Conservation (phyloP, 2,329 filamentous ascomycete genomes). For the Chrysosporium queenslandicum region DNA sequence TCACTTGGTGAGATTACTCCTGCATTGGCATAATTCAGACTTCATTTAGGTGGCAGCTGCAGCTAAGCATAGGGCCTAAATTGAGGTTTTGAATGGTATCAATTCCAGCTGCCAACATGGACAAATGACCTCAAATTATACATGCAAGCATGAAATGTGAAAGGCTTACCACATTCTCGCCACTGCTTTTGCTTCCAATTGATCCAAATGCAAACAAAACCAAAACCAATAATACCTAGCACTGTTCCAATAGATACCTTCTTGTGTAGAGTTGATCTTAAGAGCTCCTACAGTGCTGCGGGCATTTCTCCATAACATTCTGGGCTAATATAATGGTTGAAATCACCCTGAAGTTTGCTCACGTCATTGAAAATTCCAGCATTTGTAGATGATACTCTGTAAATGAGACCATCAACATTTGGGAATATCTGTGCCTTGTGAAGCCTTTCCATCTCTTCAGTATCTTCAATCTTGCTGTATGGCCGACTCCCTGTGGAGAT, state of each 20-base stretch:
- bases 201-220: not conserved
- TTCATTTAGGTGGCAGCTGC: too few species aligned
- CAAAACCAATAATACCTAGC: not conserved
- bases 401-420: not conserved
- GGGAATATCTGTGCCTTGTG: not conserved
- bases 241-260: not conserved
- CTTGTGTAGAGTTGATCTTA: not conserved
- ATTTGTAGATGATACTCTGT: not conserved
- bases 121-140: too few species aligned
- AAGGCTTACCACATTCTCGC: not conserved
- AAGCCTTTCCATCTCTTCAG: not conserved
- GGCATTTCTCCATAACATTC: not conserved
- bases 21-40: too few species aligned
- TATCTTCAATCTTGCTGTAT: not conserved
- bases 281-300: not conserved
- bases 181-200: not conserved
- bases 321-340: not conserved
- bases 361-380: not conserved
- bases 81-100: too few species aligned
- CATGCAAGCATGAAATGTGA: not conserved
- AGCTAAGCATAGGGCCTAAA: too few species aligned
- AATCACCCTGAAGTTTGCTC: not conserved
- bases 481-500: constrained; percentile 4
- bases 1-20: too few species aligned
- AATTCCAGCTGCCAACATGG: too few species aligned